Evolutionary conservation across 495 filamentous ascomycete species (phyloP), one percentile per base, ranked within the genome.

Genomic region (Bathelium albidoporum): DNA sequence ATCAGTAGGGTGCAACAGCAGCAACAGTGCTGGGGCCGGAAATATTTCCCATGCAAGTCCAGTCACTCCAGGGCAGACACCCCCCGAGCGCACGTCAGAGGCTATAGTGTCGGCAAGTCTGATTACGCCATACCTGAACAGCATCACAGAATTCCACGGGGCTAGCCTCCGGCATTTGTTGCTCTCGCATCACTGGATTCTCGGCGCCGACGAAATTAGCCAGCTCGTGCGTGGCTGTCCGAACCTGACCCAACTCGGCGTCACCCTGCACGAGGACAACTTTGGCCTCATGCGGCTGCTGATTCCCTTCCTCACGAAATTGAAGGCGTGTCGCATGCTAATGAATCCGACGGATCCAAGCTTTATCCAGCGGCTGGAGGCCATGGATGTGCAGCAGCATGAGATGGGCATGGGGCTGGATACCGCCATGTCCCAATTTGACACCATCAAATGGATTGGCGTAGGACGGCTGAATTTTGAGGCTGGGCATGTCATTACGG

Each of bases 201-300:
- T 87, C 1, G 77, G 76, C 31, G 71, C 73, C 20, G 72, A 73
- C 36, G 77, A 78, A 39, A 72, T 87, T 39, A 76, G 75, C 2
- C 77, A 76, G 11, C 71, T 87, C 29, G 78, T 83, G 16, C 77
- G 79, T 43, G 71, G 67, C 28, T 85, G 83, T 64, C 83, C 82
- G 2, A 80, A 85, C 59, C 70, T 86, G 22, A 83, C 86, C 65
- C 83, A 87, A 66, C 70, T 87, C 1, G 72, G 68, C 14, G 55
- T 73, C 11, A 59, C 66, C 28, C 58, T 70, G 22, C 55, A 62
- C 9, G 20, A 28, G 32, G 58, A 28, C 20, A 64, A 44, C 43
- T 16, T 32, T 16, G 32, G 32, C 24, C 10, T 66, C 11, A 29
- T 74, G 16, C 68, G 70, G 7, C 62, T 69, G 18, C 58, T 76